Conservation (phyloP, 1,284 basidiomycete species). For the Malassezia cuniculi region DNA sequence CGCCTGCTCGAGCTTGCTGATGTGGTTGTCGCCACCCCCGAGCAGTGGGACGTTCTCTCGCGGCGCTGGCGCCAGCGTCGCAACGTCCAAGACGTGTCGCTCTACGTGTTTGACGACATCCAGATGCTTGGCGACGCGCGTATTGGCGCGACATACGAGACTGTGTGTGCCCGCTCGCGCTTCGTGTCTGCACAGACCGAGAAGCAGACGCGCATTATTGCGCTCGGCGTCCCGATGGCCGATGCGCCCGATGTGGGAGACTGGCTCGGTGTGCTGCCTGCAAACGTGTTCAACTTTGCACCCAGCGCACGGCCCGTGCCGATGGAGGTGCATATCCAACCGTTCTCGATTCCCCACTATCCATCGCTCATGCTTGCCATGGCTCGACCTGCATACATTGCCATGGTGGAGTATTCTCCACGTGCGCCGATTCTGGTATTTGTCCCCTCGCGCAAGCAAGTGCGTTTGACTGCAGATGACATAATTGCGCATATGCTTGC, state of each 20-base stretch:
- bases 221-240: slow-evolving; percentile 84
- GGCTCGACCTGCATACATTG: slow-evolving; percentile 94
- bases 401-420: slow-evolving; percentile 75
- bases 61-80: slow-evolving; percentile 90
- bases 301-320: slow-evolving; percentile 86
- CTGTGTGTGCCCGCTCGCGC: slow-evolving; percentile 80
- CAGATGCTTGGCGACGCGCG: slow-evolving; percentile 78
- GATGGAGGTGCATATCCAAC: slow-evolving; percentile 93
- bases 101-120: slow-evolving; percentile 88
- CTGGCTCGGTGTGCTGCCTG: slow-evolving; percentile 87
- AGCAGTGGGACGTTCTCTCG: slow-evolving; percentile 89
- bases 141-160: slow-evolving; percentile 88
- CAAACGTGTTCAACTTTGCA: slow-evolving; percentile 89
- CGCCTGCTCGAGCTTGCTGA: slow-evolving; percentile 63
- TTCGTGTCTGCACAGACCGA: slow-evolving; percentile 93
- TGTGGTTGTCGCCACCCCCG: slow-evolving; percentile 79
- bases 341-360: slow-evolving; percentile 90
- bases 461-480: slow-evolving; percentile 81
- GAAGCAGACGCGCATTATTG: slow-evolving; percentile 77
- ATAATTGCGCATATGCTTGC: slow-evolving; percentile 76
- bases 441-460: slow-evolving; percentile 85
- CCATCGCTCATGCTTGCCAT: slow-evolving; percentile 96
- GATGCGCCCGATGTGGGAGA: slow-evolving; percentile 91
- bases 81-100: slow-evolving; percentile 82
- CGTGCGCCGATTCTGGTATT: slow-evolving; percentile 81